Base-by-base conservation (phyloP, 768 basidiomycete genomes). In the Clavulina sp. region DNA sequence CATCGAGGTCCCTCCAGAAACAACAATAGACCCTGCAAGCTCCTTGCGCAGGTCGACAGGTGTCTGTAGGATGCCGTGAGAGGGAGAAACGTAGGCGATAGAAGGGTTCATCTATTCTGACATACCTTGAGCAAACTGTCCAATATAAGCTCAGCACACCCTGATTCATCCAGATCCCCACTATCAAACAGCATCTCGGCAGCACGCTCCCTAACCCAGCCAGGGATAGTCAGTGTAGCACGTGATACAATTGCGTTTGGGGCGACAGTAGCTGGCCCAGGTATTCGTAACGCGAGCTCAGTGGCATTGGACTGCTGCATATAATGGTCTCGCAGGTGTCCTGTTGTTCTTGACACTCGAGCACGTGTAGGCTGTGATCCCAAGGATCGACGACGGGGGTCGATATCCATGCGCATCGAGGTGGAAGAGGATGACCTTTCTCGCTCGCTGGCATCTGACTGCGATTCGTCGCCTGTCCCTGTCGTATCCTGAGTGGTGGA, bases 161-260 rank as follows among this genome's bases (percentile, higher is more conserved):
- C 88, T 55, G 73, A 74, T 64, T 89, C 84, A 58, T 93, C 89
- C 6, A 87, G 79, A 58, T 91, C 87, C 4, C 85, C 86, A 1
- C 81, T 80, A 61, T 87, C 85, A 56, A 95, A 96, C 6, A 96
- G 67, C 4, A 93, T 73, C 63, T 97, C 95, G 1, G 91, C 79
- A 1, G 83, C 83, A 13, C 92, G 73, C 62, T 97, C 93, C 40
- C 93, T 68, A 36, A 99, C 73, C 95, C 95, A 99, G 2, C 93
- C 93, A 1, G 93, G 93, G 41, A 97, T 76, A 41, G 85, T 70
- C 43, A 95, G 64, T 0, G 81, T 87, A 0, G 84, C 88, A 5
- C 73, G 68, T 4, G 46, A 30, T 21, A 52, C 49, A 19, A 82
- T 81, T 9, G 70, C 31, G 28, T 43, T 54, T 5, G 38, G 28